Evolutionary conservation across 805 yeast genomes (phyloP).

Genomic region (Lipomyces lipofer): DNA sequence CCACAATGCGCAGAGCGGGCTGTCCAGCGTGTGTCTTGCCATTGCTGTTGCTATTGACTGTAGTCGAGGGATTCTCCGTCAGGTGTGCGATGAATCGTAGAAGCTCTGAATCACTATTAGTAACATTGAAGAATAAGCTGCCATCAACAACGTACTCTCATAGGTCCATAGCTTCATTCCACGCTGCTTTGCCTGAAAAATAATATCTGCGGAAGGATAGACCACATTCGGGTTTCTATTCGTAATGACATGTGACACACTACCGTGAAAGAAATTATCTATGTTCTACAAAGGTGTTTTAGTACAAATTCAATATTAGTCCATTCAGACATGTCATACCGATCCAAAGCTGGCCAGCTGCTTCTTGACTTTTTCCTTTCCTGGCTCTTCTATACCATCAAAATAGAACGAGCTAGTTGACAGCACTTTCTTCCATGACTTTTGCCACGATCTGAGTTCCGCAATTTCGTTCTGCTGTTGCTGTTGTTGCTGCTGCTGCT

Average conservation of each 20-base stretch:
- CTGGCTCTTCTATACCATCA: constrained; percentile 47
- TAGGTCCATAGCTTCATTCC: constrained; percentile 83
- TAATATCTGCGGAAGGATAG: constrained; percentile 56
- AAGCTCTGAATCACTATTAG: constrained; percentile 11
- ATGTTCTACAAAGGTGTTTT: constrained; percentile 39
- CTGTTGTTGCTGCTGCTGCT: constrained; percentile 3
- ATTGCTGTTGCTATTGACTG: not conserved
- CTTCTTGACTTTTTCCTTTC: constrained; percentile 35
- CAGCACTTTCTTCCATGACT: constrained; percentile 64
- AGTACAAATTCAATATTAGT: constrained; percentile 10
- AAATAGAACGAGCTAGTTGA: constrained; percentile 59
- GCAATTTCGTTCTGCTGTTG: not conserved
- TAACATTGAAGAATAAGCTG: not conserved
- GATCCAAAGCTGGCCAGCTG: constrained; percentile 40
- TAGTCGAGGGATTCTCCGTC: constrained; percentile 15
- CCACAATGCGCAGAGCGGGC: not conserved
- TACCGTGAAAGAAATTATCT: constrained; percentile 58
- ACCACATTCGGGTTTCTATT: constrained; percentile 52
- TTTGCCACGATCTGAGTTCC: constrained; percentile 53
- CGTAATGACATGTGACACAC: constrained; percentile 77
- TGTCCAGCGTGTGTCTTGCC: not conserved
- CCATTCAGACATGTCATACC: constrained; percentile 15
- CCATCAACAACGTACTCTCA: constrained; percentile 47
- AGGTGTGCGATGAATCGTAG: constrained; percentile 22
- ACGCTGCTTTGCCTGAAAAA: constrained; percentile 58